phyloP scores from a whole-genome alignment of 805 yeast genomes.

The Starmerella tilneyi region DNA sequence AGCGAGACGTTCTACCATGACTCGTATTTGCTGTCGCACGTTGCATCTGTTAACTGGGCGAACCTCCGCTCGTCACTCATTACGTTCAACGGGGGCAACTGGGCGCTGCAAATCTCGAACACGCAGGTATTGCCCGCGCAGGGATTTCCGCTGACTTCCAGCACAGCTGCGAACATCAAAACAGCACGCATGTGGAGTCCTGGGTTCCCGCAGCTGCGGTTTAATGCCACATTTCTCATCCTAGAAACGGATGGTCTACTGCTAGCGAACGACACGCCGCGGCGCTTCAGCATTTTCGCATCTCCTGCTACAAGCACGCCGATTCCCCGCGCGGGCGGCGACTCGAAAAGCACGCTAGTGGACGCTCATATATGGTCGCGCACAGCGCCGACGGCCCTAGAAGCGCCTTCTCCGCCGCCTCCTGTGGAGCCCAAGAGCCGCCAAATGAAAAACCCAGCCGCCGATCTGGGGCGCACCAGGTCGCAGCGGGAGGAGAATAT shows the following conservation, averaged over 20 bases:
- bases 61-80: background rate
- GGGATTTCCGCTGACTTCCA: slow-evolving; percentile 5
- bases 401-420: no score
- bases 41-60: slow-evolving; percentile 4
- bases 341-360: background rate
- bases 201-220: slow-evolving; percentile 5
- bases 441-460: slow-evolving; percentile 11
- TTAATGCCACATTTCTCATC: slow-evolving; percentile 12
- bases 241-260: slow-evolving; percentile 9
- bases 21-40: slow-evolving; percentile 23
- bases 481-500: slow-evolving; percentile 11
- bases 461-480: slow-evolving; percentile 1
- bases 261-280: background rate
- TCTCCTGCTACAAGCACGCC: background rate
- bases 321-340: background rate
- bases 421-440: no score
- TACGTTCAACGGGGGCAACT: slow-evolving; percentile 11
- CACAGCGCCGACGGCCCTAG: no score
- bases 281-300: slow-evolving; percentile 11
- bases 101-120: slow-evolving; percentile 3
- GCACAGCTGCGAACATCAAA: background rate
- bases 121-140: slow-evolving; percentile 7
- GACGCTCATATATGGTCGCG: background rate
- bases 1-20: slow-evolving; percentile 19
- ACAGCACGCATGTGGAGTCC: slow-evolving; percentile 14